A percentile compares a stretch with the other conserved stretches of the same genome.
Conservation (phyloP, 2,329 filamentous ascomycete species). For the Trichophyton verrucosum region DNA sequence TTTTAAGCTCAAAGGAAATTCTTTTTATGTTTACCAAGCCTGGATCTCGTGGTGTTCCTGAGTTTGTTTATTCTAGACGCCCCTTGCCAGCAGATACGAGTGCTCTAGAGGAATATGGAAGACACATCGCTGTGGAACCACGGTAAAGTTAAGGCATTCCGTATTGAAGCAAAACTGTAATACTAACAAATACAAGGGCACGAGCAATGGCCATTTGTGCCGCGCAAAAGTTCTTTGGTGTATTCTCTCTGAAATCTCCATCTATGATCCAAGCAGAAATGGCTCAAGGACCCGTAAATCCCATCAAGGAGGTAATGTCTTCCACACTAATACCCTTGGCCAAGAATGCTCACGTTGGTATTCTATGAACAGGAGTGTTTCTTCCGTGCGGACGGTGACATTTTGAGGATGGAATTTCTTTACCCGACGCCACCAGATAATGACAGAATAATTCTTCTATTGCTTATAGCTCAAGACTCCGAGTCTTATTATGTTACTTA, state of each 20-base stretch:
- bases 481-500: slow-evolving; percentile 39
- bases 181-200: slow-evolving; percentile 26
- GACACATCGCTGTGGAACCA: slow-evolving; percentile 66
- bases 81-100: slow-evolving; percentile 46
- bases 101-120: slow-evolving; percentile 44
- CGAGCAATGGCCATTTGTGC: slow-evolving; percentile 56
- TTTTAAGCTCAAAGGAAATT: slow-evolving; percentile 59
- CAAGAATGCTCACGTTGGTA: neutral
- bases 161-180: neutral
- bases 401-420: slow-evolving; percentile 79
- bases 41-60: slow-evolving; percentile 33
- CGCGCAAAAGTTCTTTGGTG: slow-evolving; percentile 54
- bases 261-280: slow-evolving; percentile 41
- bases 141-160: slow-evolving; percentile 38
- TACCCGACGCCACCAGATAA: slow-evolving; percentile 55
- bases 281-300: slow-evolving; percentile 39
- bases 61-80: slow-evolving; percentile 51
- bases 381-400: slow-evolving; percentile 52
- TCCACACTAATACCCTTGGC: slow-evolving; percentile 7
- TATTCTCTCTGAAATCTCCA: slow-evolving; percentile 56
- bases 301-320: slow-evolving; percentile 44
- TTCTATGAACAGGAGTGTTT: slow-evolving; percentile 31
- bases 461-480: slow-evolving; percentile 41
- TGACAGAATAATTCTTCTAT: slow-evolving; percentile 61
- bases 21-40: slow-evolving; percentile 61